A percentile compares a stretch with the other conserved stretches of the same genome.
These are phyloP conservation scores for Beauveria rudraprayagi DNA, from an alignment of 2,329 filamentous ascomycete species.

Conservation along the genomic window DNA sequence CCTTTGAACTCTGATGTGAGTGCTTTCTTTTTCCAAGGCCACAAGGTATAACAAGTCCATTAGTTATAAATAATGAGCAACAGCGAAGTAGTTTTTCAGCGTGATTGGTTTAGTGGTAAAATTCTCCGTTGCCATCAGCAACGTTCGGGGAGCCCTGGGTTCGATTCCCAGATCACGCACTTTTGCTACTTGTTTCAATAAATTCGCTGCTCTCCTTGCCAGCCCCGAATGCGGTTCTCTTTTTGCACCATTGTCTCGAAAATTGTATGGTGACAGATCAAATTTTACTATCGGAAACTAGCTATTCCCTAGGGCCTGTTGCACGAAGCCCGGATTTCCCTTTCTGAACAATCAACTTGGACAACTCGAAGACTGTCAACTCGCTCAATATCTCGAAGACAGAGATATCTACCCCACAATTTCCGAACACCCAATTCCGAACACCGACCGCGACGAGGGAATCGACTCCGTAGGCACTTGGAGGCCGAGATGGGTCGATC, in stretches of 20 bases:
- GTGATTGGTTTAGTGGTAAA: conserved; percentile 29
- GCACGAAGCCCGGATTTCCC: conserved; percentile 20
- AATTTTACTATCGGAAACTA: not conserved
- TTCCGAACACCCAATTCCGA: conserved; percentile 41
- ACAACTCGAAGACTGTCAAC: conserved; percentile 31
- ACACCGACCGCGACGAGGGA: conserved; percentile 45
- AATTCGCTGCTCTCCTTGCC: not conserved
- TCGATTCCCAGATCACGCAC: conserved; percentile 27
- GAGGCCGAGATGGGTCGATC: conserved; percentile 32
- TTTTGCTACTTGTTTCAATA: not conserved
- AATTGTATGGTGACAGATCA: not conserved
- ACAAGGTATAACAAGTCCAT: too few species aligned
- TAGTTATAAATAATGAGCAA: too few species aligned
- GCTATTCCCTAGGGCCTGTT: not conserved
- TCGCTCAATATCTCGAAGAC: conserved; percentile 41
- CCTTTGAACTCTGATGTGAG: too few species aligned
- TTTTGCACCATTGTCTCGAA: not conserved
- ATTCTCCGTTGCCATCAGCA: conserved; percentile 28
- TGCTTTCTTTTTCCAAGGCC: too few species aligned
- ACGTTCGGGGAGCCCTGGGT: conserved; percentile 27
- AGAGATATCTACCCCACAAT: conserved; percentile 35
- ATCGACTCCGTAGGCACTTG: conserved; percentile 42
- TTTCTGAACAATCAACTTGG: conserved; percentile 26
- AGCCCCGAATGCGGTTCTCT: not conserved
- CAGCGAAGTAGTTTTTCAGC: not conserved